These are phyloP conservation scores for Saprolegnia diclina DNA, from an alignment of 352 stramenopile species.

Conservation along the genomic window DNA sequence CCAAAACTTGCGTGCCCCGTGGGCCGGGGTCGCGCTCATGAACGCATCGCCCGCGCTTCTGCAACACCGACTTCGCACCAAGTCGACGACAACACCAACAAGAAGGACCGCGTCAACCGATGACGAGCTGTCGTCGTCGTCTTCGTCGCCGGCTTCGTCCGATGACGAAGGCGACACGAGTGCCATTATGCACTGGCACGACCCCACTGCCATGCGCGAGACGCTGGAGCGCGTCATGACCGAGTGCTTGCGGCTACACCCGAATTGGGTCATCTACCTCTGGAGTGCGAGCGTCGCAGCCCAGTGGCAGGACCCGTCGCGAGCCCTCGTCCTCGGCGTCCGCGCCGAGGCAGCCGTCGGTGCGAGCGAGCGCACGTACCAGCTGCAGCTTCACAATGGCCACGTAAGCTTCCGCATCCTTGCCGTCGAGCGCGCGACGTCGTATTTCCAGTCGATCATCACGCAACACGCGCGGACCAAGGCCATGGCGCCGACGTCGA, in stretches of 20 bases:
- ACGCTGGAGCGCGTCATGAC: neutral
- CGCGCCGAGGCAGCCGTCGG: neutral
- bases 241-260: neutral
- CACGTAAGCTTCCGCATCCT: conserved; percentile 2
- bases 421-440: neutral
- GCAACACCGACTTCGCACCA: conserved; percentile 8
- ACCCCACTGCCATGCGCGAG: neutral
- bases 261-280: neutral
- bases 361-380: neutral
- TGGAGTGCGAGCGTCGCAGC: neutral
- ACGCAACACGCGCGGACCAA: neutral
- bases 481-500: neutral
- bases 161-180: neutral
- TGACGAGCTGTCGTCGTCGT: neutral
- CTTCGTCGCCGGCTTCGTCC: neutral
- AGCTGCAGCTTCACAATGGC: conserved; percentile 3
- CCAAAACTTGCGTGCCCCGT: neutral
- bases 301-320: neutral
- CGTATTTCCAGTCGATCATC: neutral
- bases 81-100: neutral
- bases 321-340: neutral
- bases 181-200: neutral
- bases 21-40: conserved; percentile 15
- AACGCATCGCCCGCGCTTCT: conserved; percentile 16
- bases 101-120: neutral